Conservation (phyloP, 352 stramenopile species). For the Phytophthora brassicae region DNA sequence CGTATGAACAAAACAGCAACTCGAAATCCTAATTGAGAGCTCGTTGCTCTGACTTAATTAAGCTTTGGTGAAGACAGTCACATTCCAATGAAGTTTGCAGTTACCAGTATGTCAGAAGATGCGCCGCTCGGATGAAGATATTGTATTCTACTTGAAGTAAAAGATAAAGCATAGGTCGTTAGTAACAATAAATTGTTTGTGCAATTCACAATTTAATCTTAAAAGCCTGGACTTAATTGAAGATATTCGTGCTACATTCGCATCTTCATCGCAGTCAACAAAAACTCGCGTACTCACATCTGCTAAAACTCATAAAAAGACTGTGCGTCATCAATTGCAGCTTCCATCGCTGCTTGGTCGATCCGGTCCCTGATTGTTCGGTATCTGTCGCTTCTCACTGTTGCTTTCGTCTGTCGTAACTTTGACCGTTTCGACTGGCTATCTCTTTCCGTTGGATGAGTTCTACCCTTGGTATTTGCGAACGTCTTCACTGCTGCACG, state of each 20-base stretch:
- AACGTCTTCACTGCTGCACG: slow-evolving; percentile 12
- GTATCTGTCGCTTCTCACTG: slow-evolving; percentile 16
- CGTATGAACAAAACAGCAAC: too few species aligned
- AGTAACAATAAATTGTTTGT: too few species aligned
- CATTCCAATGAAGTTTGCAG: too few species aligned
- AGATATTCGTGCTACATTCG: slow-evolving; percentile 16
- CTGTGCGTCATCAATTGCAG: slow-evolving; percentile 33
- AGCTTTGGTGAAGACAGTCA: too few species aligned
- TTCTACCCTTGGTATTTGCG: slow-evolving; percentile 3
- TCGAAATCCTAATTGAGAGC: slow-evolving; percentile 1
- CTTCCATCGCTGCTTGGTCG: slow-evolving; percentile 31
- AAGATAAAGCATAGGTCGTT: too few species aligned
- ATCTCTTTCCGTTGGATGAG: background rate
- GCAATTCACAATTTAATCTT: too few species aligned
- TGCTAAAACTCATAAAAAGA: slow-evolving; percentile 42
- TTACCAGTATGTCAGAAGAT: too few species aligned
- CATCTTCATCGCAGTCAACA: slow-evolving; percentile 11
- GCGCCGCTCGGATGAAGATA: too few species aligned
- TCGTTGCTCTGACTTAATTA: too few species aligned
- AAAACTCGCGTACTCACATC: slow-evolving; percentile 21
- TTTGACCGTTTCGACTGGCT: slow-evolving; percentile 4
- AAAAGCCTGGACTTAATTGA: slow-evolving; percentile 20
- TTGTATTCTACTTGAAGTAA: too few species aligned
- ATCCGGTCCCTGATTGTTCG: slow-evolving; percentile 29
- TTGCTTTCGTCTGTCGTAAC: slow-evolving; percentile 10